Evolutionary conservation across 345 rosid genomes (phyloP).

Genomic region (Brassica juncea): DNA sequence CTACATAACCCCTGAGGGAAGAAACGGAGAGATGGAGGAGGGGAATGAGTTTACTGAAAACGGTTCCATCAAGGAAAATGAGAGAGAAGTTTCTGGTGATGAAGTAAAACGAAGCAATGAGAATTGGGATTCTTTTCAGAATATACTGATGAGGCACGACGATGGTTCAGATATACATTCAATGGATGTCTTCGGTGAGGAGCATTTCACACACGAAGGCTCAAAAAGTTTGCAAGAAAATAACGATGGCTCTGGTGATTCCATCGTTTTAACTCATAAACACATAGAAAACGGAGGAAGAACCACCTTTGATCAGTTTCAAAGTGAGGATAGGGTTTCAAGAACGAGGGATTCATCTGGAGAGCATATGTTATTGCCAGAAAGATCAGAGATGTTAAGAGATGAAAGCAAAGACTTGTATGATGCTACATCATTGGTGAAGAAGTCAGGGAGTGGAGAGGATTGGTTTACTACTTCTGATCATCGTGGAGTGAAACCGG

Average conservation of each 20-base stretch:
- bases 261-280: conserved; percentile 45
- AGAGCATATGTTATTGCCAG: conserved; percentile 50
- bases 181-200: background rate
- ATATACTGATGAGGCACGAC: conserved; percentile 57
- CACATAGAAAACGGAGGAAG: conserved; percentile 40
- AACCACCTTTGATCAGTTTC: conserved; percentile 45
- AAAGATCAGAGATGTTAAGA: conserved; percentile 50
- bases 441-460: conserved; percentile 59
- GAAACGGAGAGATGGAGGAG: conserved; percentile 53
- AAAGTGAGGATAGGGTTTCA: conserved; percentile 50
- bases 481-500: conserved; percentile 41
- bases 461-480: conserved; percentile 58
- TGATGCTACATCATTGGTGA: conserved; percentile 41
- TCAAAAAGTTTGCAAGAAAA: conserved; percentile 42
- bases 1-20: conserved; percentile 79
- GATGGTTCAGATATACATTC: conserved; percentile 10
- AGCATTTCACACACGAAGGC: conserved; percentile 22
- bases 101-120: conserved; percentile 48
- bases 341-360: conserved; percentile 56
- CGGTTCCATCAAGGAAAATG: conserved; percentile 50
- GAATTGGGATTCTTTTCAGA: conserved; percentile 77
- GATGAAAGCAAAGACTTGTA: conserved; percentile 36
- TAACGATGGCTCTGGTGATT: conserved; percentile 44
- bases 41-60: conserved; percentile 56
- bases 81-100: conserved; percentile 26